These are phyloP conservation scores for Nannochloropsis salina DNA, from an alignment of 108 stramenopile species.

Conservation along the genomic window DNA sequence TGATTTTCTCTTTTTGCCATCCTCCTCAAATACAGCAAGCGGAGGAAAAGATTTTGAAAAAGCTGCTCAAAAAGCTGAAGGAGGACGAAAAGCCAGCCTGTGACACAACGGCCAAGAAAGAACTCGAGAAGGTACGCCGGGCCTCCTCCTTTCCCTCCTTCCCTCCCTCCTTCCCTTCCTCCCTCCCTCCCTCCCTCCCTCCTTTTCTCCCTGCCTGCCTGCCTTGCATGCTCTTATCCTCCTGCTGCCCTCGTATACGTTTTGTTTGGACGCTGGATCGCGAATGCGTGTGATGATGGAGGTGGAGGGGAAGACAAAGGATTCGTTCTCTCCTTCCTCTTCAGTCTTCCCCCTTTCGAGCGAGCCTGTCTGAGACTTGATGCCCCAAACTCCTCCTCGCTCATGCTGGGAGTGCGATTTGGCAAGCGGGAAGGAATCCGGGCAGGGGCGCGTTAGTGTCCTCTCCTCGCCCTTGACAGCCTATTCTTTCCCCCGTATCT, in stretches of 20 bases:
- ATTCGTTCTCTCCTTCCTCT: too few species aligned
- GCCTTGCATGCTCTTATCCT: not conserved
- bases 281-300: too few species aligned
- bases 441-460: too few species aligned
- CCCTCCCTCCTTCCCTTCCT: not conserved
- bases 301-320: too few species aligned
- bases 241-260: not conserved
- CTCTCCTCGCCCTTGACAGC: too few species aligned
- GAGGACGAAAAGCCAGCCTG: not conserved
- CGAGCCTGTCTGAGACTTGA: too few species aligned
- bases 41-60: constrained; percentile 12
- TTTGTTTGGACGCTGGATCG: too few species aligned
- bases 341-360: too few species aligned
- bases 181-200: not conserved
- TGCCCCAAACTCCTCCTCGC: too few species aligned
- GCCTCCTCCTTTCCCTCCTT: not conserved
- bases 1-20: not conserved
- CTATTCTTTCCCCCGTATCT: too few species aligned
- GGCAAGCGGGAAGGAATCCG: too few species aligned
- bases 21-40: not conserved
- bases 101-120: not conserved
- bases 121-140: not conserved
- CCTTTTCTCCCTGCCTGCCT: not conserved
- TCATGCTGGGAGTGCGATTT: too few species aligned
- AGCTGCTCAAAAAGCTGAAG: constrained; percentile 17